Percentiles rank a stretch among this genome's conserved stretches.
Conservation (phyloP, 2,329 filamentous ascomycete species). For the Arthrobotrys sinensis region DNA sequence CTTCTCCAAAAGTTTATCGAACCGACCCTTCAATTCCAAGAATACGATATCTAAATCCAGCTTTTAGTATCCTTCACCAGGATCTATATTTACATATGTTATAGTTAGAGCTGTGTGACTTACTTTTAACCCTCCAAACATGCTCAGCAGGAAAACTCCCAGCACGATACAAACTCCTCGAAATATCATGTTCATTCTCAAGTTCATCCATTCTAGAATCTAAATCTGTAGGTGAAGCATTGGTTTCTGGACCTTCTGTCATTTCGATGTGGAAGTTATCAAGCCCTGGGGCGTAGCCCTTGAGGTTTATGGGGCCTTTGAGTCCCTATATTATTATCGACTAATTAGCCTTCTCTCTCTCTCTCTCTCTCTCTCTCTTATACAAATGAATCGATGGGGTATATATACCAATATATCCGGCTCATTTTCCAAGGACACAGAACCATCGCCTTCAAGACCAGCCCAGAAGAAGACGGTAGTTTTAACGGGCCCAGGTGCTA, state of each 20-base stretch:
- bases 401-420: constrained; percentile 67
- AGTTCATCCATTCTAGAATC: constrained; percentile 77
- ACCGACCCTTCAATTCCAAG: constrained; percentile 75
- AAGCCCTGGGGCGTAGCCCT: constrained; percentile 79
- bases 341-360: not conserved
- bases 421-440: constrained; percentile 75
- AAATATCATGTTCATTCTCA: constrained; percentile 82
- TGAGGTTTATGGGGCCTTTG: constrained; percentile 77
- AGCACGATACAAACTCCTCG: constrained; percentile 71
- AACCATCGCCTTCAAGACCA: constrained; percentile 81
- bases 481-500: constrained; percentile 75
- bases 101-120: constrained; percentile 58
- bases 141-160: constrained; percentile 77
- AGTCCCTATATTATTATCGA: constrained; percentile 68
- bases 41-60: constrained; percentile 72
- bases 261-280: constrained; percentile 85
- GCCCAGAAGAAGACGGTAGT: constrained; percentile 87
- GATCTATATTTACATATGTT: no score
- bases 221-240: constrained; percentile 71
- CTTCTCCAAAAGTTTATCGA: constrained; percentile 74
- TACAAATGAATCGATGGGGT: not conserved
- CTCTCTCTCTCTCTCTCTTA: no score
- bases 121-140: constrained; percentile 86
- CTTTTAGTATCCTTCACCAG: no score
- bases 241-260: constrained; percentile 78